Percentiles rank a stretch among this genome's conserved stretches.
phyloP scores from a whole-genome alignment of 2,329 filamentous ascomycete genomes.

The Fonsecaea nubica region DNA sequence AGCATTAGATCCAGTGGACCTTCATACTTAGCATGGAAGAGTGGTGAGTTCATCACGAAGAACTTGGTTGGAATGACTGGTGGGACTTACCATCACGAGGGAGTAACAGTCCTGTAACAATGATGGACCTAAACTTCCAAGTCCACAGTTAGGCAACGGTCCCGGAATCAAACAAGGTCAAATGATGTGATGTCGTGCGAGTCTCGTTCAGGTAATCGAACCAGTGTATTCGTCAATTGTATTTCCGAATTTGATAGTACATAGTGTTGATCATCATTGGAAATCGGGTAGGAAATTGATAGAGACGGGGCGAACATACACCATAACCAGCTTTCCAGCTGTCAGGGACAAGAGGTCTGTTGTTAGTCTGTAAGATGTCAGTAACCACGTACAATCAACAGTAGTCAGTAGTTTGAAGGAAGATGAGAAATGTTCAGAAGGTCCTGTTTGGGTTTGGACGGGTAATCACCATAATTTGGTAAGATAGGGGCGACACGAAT shows the following conservation, averaged over 20 bases:
- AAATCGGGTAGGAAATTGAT: conserved; percentile 14
- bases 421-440: conserved; percentile 52
- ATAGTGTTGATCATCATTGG: conserved; percentile 51
- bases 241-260: conserved; percentile 59
- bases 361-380: conserved; percentile 2
- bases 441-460: conserved; percentile 63
- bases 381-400: neutral
- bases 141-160: conserved; percentile 4
- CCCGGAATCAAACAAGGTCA: conserved; percentile 3
- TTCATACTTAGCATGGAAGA: conserved; percentile 70
- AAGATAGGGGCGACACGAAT: conserved; percentile 69
- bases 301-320: conserved; percentile 5
- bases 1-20: conserved; percentile 56
- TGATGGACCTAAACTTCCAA: neutral
- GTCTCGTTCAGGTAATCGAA: conserved; percentile 55
- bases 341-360: neutral
- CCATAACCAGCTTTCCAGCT: neutral
- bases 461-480: conserved; percentile 65
- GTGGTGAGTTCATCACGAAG: conserved; percentile 61
- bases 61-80: conserved; percentile 34
- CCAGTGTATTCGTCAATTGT: conserved; percentile 53
- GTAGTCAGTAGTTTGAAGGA: neutral
- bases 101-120: neutral
- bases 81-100: conserved; percentile 25
- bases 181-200: neutral